Conservation (phyloP, 2,329 filamentous ascomycete genomes). For the Aspergillus pseudoterreus region DNA sequence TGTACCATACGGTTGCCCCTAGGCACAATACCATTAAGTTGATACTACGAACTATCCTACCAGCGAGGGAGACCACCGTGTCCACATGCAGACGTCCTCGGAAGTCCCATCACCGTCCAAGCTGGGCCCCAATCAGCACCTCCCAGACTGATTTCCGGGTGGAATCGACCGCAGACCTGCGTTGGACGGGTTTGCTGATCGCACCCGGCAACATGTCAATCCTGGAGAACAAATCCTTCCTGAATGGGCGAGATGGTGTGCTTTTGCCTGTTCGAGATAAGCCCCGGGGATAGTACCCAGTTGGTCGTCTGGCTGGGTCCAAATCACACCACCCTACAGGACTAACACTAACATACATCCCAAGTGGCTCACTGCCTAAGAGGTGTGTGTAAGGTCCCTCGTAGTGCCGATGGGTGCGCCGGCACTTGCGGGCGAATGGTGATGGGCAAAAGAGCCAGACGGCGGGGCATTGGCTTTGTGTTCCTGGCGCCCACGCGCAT, state of each 20-base stretch:
- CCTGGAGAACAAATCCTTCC: neutral
- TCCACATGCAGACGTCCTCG: too few relatives aligned
- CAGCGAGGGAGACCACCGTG: too few relatives aligned
- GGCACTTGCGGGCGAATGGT: neutral
- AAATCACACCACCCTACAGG: too few relatives aligned
- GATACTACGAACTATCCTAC: too few relatives aligned
- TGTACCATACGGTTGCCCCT: neutral
- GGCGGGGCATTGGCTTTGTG: neutral
- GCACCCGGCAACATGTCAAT: neutral
- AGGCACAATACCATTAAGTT: neutral
- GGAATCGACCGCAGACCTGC: neutral
- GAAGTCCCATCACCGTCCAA: too few relatives aligned
- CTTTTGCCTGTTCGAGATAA: conserved; percentile 1
- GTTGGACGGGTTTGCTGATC: neutral
- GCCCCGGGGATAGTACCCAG: neutral
- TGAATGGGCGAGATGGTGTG: neutral
- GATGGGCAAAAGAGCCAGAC: neutral
- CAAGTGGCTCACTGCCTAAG: too few relatives aligned
- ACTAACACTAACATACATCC: too few relatives aligned
- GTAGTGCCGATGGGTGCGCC: neutral
- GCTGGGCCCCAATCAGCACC: too few relatives aligned
- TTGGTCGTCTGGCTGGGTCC: neutral
- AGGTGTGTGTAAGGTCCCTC: too few relatives aligned
- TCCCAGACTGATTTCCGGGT: too few relatives aligned
- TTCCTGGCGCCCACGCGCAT: neutral